Evolutionary conservation across 305 asterid species (phyloP).

Genomic region (Ajuga reptans): DNA sequence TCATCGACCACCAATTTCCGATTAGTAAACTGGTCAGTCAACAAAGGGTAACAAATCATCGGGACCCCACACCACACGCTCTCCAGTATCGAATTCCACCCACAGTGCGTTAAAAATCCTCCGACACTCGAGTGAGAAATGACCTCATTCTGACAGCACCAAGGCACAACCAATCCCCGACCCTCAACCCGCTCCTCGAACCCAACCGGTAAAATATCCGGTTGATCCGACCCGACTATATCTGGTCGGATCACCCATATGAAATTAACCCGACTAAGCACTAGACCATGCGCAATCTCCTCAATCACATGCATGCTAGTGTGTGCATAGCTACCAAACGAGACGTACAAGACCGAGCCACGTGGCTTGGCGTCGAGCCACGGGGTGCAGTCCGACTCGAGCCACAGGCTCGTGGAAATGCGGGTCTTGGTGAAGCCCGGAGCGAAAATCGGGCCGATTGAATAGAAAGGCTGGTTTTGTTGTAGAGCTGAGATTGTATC

Average conservation of each 20-base stretch:
- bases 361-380: constrained; percentile 42
- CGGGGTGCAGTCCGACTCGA: constrained; percentile 32
- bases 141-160: constrained; percentile 44
- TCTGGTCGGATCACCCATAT: constrained; percentile 51
- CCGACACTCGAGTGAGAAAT: constrained; percentile 36
- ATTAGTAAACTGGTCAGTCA: constrained; percentile 46
- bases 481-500: constrained; percentile 39
- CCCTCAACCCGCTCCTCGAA: constrained; percentile 19
- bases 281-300: constrained; percentile 44
- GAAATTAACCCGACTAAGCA: constrained; percentile 36
- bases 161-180: constrained; percentile 34
- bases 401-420: constrained; percentile 38
- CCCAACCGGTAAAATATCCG: constrained; percentile 29
- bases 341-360: constrained; percentile 45
- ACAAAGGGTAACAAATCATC: constrained; percentile 42
- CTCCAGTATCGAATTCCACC: constrained; percentile 42
- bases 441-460: constrained; percentile 47
- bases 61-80: constrained; percentile 37
- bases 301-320: constrained; percentile 28
- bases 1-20: constrained; percentile 44
- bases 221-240: constrained; percentile 33
- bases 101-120: constrained; percentile 50
- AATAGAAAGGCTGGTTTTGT: constrained; percentile 23
- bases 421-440: constrained; percentile 23
- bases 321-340: constrained; percentile 48